Evolutionary conservation across 2,329 filamentous ascomycete species (phyloP).

Genomic region (Aspergillus fijiensis): DNA sequence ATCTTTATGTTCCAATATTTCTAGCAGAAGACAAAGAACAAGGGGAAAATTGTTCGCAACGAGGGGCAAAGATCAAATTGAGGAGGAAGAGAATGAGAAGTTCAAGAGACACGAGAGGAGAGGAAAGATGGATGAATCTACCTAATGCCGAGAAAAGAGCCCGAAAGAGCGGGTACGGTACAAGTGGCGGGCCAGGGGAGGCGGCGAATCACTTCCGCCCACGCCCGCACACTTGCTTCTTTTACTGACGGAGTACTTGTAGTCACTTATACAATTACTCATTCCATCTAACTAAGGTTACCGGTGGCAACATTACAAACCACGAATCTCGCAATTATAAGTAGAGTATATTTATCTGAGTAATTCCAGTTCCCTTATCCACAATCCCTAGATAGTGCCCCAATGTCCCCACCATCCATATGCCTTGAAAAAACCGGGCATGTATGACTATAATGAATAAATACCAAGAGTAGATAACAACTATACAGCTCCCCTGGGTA

Average conservation of each 20-base stretch:
- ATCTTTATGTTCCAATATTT: background rate
- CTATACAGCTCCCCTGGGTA: slow-evolving; percentile 2
- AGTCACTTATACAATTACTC: no score
- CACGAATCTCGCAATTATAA: no score
- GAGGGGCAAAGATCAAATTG: slow-evolving; percentile 7
- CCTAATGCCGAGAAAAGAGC: background rate
- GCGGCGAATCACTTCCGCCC: background rate
- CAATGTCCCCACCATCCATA: background rate
- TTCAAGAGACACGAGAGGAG: background rate
- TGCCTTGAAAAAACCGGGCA: background rate
- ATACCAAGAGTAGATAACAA: background rate
- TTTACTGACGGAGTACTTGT: no score
- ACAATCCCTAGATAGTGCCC: no score
- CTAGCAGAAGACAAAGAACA: background rate
- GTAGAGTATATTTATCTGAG: no score
- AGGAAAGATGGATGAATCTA: background rate
- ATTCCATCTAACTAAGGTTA: no score
- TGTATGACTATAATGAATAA: background rate
- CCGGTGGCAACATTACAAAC: no score
- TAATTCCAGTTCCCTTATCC: no score
- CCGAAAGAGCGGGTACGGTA: background rate
- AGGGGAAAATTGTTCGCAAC: background rate
- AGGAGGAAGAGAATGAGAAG: slow-evolving; percentile 13
- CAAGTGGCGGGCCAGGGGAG: slow-evolving; percentile 11
- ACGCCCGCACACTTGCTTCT: background rate